Percentiles rank a stretch among this genome's conserved stretches.
Evolutionary conservation across 805 yeast species (phyloP).

Genomic region (Citeromyces nyonsensis): DNA sequence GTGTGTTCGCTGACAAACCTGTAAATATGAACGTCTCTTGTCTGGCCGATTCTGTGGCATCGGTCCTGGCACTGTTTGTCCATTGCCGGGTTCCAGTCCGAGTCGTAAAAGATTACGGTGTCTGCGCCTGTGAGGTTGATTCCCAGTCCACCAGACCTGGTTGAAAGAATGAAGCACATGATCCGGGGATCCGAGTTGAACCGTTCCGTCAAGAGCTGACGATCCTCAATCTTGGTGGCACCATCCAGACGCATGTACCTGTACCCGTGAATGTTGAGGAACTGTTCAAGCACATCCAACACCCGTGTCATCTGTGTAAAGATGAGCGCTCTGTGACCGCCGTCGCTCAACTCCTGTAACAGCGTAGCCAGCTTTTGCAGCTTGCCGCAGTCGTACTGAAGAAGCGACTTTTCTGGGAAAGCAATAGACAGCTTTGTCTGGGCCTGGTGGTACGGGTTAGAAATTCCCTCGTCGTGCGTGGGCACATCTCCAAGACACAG

Average conservation of each 20-base stretch:
- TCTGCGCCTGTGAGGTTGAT: constrained; percentile 97
- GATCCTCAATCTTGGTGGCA: constrained; percentile 91
- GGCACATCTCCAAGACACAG: constrained; percentile 20
- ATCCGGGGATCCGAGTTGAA: constrained; percentile 78
- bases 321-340: constrained; percentile 88
- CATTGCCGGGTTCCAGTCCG: constrained; percentile 99
- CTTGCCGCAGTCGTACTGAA: constrained; percentile 96
- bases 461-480: constrained; percentile 19
- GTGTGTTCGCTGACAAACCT: constrained; percentile 93
- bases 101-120: constrained; percentile 93
- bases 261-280: constrained; percentile 87
- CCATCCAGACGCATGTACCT: constrained; percentile 93
- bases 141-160: constrained; percentile 97
- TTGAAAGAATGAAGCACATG: constrained; percentile 83
- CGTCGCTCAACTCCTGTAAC: constrained; percentile 61
- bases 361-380: constrained; percentile 70
- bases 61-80: constrained; percentile 98
- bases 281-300: constrained; percentile 83
- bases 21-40: constrained; percentile 94
- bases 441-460: constrained; percentile 57
- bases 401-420: constrained; percentile 84
- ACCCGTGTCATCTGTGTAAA: constrained; percentile 98
- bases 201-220: constrained; percentile 86
- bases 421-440: constrained; percentile 85
- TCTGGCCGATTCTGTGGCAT: constrained; percentile 97